Base-by-base conservation (phyloP, 2,329 filamentous ascomycete species). In the Xenoacremonium recifei region DNA sequence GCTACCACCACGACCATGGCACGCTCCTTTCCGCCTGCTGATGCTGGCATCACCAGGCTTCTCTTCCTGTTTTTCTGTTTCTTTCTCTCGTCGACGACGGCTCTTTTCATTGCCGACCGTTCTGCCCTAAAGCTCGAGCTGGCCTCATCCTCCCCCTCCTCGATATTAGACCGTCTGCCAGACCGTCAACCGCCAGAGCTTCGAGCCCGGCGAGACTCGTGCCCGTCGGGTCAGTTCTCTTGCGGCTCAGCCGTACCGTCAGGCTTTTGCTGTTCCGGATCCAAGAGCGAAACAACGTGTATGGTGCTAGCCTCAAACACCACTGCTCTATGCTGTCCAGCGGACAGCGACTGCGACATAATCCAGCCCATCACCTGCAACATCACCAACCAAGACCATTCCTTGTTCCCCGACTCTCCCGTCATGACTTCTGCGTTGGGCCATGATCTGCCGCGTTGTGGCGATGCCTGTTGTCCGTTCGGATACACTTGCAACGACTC, bases 291-390 rank as follows among this genome's bases (percentile, higher is more conserved):
- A 15, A 47, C 48, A 4, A 27, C 33, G 15, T 58, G 55, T 39
- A 50, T 51, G 33, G 36, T 58, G 15, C 45, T 58, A 29, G 55
- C 55, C 31, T 51, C 55, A 27, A 57, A 58, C 21, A 58, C 55
- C 11, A 58, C 55, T n/a, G 39, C 45, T 19, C 11, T 58, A 7
- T 58, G 55, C 35, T 58, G 55, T 21, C 55, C 55, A 19, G 43
- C 53, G 23, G 53, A n/a, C 48, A 6, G 40, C 31, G 7, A 35
- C n/a, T 58, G 55, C 21, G 34, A 38, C 15, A 21, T 35, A 13
- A 58, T 58, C 21, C 12, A 49, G 15, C 50, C 55, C 10, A 58
- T 58, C 20, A 51, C 47, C 16, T 58, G 55, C 42, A 37, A 51
- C 6, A 42, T 52, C 11, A 35, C 30, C 17, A 41, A 43, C 7